Base-by-base conservation (phyloP, 257 asterid species). In the Primulina eburnea region DNA sequence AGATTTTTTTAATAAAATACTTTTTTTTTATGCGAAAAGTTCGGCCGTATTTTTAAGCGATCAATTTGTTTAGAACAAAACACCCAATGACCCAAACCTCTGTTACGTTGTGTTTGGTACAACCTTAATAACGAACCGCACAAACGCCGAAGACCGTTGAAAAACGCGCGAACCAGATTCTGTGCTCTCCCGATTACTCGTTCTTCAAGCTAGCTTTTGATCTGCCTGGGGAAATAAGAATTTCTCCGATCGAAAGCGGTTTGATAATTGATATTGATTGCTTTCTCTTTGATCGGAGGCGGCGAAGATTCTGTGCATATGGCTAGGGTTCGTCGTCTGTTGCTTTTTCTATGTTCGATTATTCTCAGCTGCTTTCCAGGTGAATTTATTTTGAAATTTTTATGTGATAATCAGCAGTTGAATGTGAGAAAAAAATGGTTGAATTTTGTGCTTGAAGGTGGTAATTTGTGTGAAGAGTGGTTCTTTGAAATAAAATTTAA, bases 321-420 rank as follows among this genome's bases (percentile, higher is more conserved):
- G 60, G 4, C 55, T 26, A 76, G 65, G 80, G 73, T 63, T 63
- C 78, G 70, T 78, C 77, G 9, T 58, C 52, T 72, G 30, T 28
- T 28, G 8, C 59, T 70, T 35, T 9, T 73, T 32, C 67, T 71
- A 28, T 66, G 80, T 82, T 28, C 81, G 64, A 65, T 82, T 76
- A 67, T 81, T 68, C 76, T 86, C 78, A 64, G 70, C 78, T 85
- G 69, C 71, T 68, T 80, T 79, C 71, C 87, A 75, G 92, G 96
- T 90, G 62, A 76, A 34, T 24, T 43, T 61, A 32, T 12, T 10
- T 20, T 28, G 30, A 28, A 16, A 65, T 65, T 38, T 1, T 29
- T 17, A 18, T 12, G 18, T 3, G 57, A 58, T 28, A 3, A 4
- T 11, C 59, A 7, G 32, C 6, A 17, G 35, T 30, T 4, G 61